Evolutionary conservation across 208 protist species (phyloP).

Genomic region (Wallacemonas collosoma): DNA sequence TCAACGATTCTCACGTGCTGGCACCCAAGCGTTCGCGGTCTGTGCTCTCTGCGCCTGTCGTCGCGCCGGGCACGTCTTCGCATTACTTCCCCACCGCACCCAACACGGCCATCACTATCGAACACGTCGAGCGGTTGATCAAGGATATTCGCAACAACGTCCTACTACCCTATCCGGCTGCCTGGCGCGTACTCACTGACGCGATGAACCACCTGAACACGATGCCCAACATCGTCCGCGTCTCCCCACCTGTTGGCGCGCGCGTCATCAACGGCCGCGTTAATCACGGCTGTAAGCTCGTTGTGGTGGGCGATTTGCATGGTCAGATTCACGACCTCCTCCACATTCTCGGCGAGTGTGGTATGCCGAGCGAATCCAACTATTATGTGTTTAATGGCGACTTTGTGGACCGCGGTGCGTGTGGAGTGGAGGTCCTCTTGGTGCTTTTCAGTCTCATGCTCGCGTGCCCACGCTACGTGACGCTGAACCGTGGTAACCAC

Average conservation of each 20-base stretch:
- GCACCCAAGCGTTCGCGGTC: conserved; percentile 74
- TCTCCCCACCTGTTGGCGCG: conserved; percentile 70
- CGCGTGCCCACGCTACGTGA: conserved; percentile 91
- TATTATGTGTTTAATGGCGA: conserved; percentile 95
- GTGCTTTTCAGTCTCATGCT: conserved; percentile 96
- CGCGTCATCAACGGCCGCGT: conserved; percentile 72
- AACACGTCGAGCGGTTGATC: conserved; percentile 73
- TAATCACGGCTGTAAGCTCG: conserved; percentile 79
- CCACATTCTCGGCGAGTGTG: conserved; percentile 80
- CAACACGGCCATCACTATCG: conserved; percentile 63
- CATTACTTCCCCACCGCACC: conserved; percentile 78
- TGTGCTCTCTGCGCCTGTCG: conserved; percentile 63
- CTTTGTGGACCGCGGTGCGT: conserved; percentile 97
- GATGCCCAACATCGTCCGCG: conserved; percentile 80
- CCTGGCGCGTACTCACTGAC: conserved; percentile 85
- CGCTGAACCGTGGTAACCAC: conserved; percentile 96
- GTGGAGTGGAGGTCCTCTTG: conserved; percentile 96
- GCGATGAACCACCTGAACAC: conserved; percentile 85
- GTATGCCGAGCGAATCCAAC: conserved; percentile 78
- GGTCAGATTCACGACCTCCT: conserved; percentile 87
- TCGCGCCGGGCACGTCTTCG: conserved; percentile 66
- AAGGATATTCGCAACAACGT: conserved; percentile 70
- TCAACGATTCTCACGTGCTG: conserved; percentile 73
- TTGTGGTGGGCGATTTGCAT: conserved; percentile 90
- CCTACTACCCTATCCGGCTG: conserved; percentile 77